phyloP scores from a whole-genome alignment of 768 basidiomycete species.

The Collybia nuda region DNA sequence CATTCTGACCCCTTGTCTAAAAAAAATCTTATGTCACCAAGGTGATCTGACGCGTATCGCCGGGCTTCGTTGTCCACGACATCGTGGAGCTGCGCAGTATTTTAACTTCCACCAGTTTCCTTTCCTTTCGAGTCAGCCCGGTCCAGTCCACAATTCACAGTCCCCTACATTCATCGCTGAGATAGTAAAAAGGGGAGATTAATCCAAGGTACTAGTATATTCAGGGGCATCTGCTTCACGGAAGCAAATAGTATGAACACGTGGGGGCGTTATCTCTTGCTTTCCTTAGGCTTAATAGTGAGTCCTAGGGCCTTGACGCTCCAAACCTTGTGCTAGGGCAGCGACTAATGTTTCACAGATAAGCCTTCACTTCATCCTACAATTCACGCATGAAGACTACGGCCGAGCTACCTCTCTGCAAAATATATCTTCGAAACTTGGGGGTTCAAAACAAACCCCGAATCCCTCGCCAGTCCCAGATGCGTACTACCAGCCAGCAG shows the following conservation, averaged over 20 bases:
- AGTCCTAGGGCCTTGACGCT: conserved; percentile 3
- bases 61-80: neutral
- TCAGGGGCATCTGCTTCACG: neutral
- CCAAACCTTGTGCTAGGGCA: neutral
- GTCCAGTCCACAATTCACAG: no score
- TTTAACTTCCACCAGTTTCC: no score
- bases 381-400: conserved; percentile 45
- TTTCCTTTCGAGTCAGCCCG: no score
- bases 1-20: no score
- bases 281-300: conserved; percentile 16
- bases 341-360: conserved; percentile 21
- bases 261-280: conserved; percentile 15
- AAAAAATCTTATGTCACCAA: no score
- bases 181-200: no score
- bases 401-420: conserved; percentile 40
- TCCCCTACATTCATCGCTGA: no score
- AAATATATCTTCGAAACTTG: conserved; percentile 23
- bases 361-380: conserved; percentile 40
- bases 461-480: conserved; percentile 26
- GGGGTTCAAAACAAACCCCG: conserved; percentile 10
- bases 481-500: conserved; percentile 16
- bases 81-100: neutral
- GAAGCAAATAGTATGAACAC: conserved; percentile 12
- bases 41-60: no score
- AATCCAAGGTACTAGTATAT: no score